These are phyloP conservation scores for Dictyostelium purpureum DNA, from an alignment of 78 protist species.

Conservation along the genomic window DNA sequence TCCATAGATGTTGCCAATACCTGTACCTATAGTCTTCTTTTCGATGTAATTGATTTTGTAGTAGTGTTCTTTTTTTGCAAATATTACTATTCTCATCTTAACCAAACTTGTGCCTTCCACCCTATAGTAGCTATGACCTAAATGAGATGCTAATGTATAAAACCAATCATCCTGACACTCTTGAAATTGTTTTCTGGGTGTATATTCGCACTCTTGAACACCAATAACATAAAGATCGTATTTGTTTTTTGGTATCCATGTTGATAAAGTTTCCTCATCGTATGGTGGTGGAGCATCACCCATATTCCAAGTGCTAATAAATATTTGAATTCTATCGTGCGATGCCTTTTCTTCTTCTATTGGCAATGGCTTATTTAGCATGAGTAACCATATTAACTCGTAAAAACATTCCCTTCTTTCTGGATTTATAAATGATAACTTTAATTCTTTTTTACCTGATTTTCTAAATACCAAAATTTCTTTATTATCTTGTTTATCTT, in stretches of 20 bases:
- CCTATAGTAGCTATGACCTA: conserved; percentile 57
- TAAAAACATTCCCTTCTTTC: conserved; percentile 63
- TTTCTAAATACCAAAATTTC: neutral
- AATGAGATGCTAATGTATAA: conserved; percentile 20
- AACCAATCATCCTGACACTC: conserved; percentile 75
- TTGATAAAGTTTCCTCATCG: neutral
- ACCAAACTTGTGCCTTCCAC: conserved; percentile 48
- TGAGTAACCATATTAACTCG: conserved; percentile 56
- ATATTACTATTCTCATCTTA: conserved; percentile 63
- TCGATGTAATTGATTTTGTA: conserved; percentile 57
- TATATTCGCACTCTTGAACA: conserved; percentile 20
- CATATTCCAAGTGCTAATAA: conserved; percentile 75
- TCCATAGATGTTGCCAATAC: conserved; percentile 84
- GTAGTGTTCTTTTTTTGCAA: conserved; percentile 56
- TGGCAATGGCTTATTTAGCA: neutral
- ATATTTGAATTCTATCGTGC: conserved; percentile 20
- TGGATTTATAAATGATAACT: neutral
- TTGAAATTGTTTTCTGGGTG: neutral
- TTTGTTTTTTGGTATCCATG: conserved; percentile 58
- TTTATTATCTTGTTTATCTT: neutral
- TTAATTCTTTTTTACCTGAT: conserved; percentile 21
- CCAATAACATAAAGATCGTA: conserved; percentile 80
- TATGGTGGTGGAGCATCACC: too few species aligned
- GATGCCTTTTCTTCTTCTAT: conserved; percentile 8
- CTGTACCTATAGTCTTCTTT: conserved; percentile 30